Percentiles rank a stretch among this genome's conserved stretches.
phyloP scores from a whole-genome alignment of 2,329 filamentous ascomycete species.

The Lasiodiplodia theobromae region DNA sequence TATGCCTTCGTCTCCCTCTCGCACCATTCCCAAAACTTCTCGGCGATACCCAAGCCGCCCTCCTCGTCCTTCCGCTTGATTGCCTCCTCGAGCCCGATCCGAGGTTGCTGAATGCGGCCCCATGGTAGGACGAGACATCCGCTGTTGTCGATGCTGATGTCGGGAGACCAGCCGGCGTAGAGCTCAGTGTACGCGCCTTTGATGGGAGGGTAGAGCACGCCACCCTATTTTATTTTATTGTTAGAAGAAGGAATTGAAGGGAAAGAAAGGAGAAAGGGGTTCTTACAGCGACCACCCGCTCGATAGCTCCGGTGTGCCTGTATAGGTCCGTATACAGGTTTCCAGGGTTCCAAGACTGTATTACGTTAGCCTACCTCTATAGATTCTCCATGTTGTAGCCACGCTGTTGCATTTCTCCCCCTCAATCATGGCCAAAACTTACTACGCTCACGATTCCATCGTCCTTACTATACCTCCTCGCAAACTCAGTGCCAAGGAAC shows the following conservation, averaged over 20 bases:
- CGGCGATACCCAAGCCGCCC: conserved; percentile 47
- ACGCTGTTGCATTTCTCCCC: neutral
- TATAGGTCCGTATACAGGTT: conserved; percentile 50
- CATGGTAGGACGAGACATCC: conserved; percentile 54
- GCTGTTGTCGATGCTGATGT: conserved; percentile 33
- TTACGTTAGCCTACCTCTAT: neutral
- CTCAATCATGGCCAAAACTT: neutral
- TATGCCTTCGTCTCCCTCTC: conserved; percentile 39
- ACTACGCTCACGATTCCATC: conserved; percentile 35
- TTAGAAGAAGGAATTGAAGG: neutral
- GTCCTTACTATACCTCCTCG: conserved; percentile 30
- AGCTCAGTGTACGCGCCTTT: conserved; percentile 29
- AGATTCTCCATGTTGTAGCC: neutral
- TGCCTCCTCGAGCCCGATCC: conserved; percentile 43
- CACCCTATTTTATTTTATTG: neutral
- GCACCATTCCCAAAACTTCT: conserved; percentile 53
- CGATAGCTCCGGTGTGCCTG: conserved; percentile 34
- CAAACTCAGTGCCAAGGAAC: conserved; percentile 37
- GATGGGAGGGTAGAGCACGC: conserved; percentile 19
- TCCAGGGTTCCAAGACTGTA: conserved; percentile 48
- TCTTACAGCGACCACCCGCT: conserved; percentile 17
- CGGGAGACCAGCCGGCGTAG: conserved; percentile 29
- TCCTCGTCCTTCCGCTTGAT: conserved; percentile 46
- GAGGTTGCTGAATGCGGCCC: conserved; percentile 49
- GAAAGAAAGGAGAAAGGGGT: neutral